Evolutionary conservation across 495 filamentous ascomycete species (phyloP).

Genomic region (Hypoxylon lenormandii): DNA sequence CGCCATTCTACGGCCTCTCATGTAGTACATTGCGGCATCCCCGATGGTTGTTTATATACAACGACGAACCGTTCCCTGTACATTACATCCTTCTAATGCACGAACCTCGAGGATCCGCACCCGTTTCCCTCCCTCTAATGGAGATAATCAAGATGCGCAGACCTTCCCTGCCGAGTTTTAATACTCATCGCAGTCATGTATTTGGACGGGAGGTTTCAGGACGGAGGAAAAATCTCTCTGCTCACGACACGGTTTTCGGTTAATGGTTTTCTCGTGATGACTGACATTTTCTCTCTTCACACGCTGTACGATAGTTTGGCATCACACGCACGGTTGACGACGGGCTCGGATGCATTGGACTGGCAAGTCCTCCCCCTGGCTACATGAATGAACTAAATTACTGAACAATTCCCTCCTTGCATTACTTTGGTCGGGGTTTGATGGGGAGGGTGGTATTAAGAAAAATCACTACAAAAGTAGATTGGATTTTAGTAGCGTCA

Average conservation of each 20-base stretch:
- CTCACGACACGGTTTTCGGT: constrained; percentile 9
- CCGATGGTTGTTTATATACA: neutral
- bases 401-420: too few species aligned
- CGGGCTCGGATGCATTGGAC: constrained; percentile 23
- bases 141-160: neutral
- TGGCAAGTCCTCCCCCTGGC: constrained; percentile 15
- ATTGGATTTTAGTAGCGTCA: too few species aligned
- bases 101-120: neutral
- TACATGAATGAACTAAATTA: constrained; percentile 14
- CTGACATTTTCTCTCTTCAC: neutral
- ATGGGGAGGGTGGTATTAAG: too few species aligned
- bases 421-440: too few species aligned
- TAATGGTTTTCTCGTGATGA: neutral
- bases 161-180: neutral
- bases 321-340: constrained; percentile 15
- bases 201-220: constrained; percentile 1
- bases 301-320: constrained; percentile 36
- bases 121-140: neutral
- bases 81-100: neutral
- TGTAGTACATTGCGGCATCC: neutral
- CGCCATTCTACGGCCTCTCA: neutral
- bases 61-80: constrained; percentile 8
- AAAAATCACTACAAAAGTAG: too few species aligned
- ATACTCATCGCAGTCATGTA: neutral
- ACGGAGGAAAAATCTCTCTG: constrained; percentile 15